Evolutionary conservation across 768 basidiomycete genomes (phyloP).

Genomic region (Leccinum incarnatum): DNA sequence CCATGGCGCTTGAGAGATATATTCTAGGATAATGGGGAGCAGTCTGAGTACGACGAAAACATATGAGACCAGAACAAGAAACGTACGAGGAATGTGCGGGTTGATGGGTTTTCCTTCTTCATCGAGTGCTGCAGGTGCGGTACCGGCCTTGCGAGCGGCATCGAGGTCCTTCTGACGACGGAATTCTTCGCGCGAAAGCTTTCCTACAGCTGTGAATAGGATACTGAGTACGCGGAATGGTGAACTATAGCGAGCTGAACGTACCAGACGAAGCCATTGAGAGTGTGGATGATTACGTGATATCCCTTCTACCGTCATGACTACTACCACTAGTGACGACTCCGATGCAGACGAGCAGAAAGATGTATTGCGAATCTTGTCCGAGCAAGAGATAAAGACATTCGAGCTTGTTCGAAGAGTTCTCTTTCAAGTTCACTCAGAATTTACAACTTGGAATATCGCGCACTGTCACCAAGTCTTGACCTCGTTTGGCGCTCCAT

Average conservation of each 20-base stretch:
- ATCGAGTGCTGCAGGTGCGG: slow-evolving; percentile 93
- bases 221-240: background rate
- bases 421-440: slow-evolving; percentile 23
- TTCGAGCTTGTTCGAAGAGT: slow-evolving; percentile 15
- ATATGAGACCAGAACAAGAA: background rate
- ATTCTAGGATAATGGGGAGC: slow-evolving; percentile 53
- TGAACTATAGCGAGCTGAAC: background rate
- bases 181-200: slow-evolving; percentile 92
- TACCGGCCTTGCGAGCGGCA: slow-evolving; percentile 97
- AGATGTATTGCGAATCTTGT: slow-evolving; percentile 7
- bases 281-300: slow-evolving; percentile 9
- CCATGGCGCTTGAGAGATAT: slow-evolving; percentile 99
- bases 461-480: slow-evolving; percentile 13
- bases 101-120: slow-evolving; percentile 96
- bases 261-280: slow-evolving; percentile 28
- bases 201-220: slow-evolving; percentile 51
- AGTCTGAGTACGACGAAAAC: background rate
- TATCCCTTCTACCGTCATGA: background rate
- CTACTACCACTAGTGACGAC: background rate
- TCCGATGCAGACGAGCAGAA: slow-evolving; percentile 10
- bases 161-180: slow-evolving; percentile 95
- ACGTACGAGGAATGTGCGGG: slow-evolving; percentile 95
- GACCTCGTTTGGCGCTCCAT: slow-evolving; percentile 14
- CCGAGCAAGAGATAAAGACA: background rate
- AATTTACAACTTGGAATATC: slow-evolving; percentile 22